Evolutionary conservation across 2,329 filamentous ascomycete species (phyloP).

Genomic region (Fusarium avenaceum): DNA sequence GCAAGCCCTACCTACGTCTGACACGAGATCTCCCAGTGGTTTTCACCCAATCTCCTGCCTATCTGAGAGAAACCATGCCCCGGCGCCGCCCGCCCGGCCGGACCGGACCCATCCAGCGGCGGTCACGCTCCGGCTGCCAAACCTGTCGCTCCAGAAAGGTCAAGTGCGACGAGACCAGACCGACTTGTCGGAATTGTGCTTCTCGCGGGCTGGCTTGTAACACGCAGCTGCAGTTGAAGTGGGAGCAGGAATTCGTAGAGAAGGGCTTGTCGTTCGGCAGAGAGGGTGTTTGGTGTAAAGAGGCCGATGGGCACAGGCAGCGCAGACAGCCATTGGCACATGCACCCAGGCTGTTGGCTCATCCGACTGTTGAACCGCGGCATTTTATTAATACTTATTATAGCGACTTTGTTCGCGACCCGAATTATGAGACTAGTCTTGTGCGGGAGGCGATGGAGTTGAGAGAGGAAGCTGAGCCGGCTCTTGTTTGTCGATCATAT

Average conservation of each 20-base stretch:
- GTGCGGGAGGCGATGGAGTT: slow-evolving; percentile 28
- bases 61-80: slow-evolving; percentile 24
- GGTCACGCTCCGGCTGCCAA: slow-evolving; percentile 43
- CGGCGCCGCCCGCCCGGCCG: slow-evolving; percentile 33
- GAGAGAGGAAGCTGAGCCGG: slow-evolving; percentile 13
- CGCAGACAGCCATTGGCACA: slow-evolving; percentile 1
- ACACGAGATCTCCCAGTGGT: neutral
- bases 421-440: slow-evolving; percentile 32
- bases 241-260: slow-evolving; percentile 49
- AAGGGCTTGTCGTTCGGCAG: slow-evolving; percentile 49
- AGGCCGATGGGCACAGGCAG: neutral
- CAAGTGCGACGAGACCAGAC: slow-evolving; percentile 45
- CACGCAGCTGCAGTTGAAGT: slow-evolving; percentile 43
- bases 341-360: neutral
- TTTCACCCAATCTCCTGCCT: neutral
- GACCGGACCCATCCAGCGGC: slow-evolving; percentile 31
- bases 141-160: slow-evolving; percentile 45
- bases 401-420: slow-evolving; percentile 31
- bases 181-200: slow-evolving; percentile 38
- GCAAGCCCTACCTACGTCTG: neutral
- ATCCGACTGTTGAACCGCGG: slow-evolving; percentile 12
- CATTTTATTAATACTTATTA: slow-evolving; percentile 44
- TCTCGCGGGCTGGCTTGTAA: slow-evolving; percentile 35
- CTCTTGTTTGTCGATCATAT: slow-evolving; percentile 9
- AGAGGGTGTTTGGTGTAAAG: slow-evolving; percentile 50